These are phyloP conservation scores for Diaporthe longicolla DNA, from an alignment of 2,329 filamentous ascomycete genomes.

Conservation along the genomic window DNA sequence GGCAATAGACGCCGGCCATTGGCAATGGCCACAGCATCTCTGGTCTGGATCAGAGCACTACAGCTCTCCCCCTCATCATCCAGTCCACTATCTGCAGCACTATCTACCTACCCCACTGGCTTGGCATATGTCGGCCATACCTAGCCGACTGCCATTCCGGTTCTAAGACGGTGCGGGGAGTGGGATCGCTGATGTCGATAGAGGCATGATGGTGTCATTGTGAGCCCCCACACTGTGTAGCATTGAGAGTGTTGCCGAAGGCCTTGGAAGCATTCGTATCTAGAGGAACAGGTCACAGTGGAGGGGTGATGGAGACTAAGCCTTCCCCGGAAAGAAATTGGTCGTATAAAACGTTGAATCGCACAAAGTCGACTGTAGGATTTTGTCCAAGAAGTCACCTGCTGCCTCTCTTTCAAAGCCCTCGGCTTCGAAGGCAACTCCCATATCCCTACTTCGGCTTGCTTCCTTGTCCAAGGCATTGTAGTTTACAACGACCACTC, in stretches of 20 bases:
- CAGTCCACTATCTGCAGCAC: not conserved
- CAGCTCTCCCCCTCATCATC: not conserved
- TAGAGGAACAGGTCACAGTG: not conserved
- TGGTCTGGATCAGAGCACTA: too few species aligned
- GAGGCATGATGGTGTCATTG: conserved; percentile 9
- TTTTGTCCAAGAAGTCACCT: not conserved
- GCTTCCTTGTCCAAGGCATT: not conserved
- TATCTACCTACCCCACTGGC: conserved; percentile 11
- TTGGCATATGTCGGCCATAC: conserved; percentile 13
- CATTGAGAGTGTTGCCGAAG: not conserved
- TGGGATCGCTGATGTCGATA: conserved; percentile 10
- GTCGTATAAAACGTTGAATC: not conserved
- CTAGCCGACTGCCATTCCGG: conserved; percentile 5
- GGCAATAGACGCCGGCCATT: not conserved
- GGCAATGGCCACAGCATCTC: not conserved
- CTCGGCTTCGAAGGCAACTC: not conserved
- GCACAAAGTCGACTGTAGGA: not conserved
- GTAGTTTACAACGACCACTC: not conserved
- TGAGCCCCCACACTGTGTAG: not conserved
- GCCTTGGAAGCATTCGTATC: not conserved
- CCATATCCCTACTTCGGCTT: not conserved
- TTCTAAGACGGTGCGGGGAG: conserved; percentile 12
- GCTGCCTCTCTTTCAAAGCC: too few species aligned
- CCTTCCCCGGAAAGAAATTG: too few species aligned
- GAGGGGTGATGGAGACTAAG: not conserved